phyloP scores from a whole-genome alignment of 106 monocot species.

The Dioscorea zingiberensis region DNA sequence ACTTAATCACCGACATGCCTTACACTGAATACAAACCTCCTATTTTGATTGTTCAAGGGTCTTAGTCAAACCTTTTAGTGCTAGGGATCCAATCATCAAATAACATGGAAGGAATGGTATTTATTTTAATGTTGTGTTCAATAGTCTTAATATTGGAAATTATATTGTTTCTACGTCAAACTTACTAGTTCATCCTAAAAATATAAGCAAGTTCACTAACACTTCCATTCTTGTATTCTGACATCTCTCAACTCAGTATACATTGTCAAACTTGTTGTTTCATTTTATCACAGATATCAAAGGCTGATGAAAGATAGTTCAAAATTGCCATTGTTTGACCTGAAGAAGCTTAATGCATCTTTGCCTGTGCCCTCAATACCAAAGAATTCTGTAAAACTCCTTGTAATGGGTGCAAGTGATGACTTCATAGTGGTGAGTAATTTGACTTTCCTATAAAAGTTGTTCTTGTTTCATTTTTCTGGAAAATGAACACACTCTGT shows the following conservation, averaged over 20 bases:
- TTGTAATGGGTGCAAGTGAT: slow-evolving; percentile 67
- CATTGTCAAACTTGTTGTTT: background rate
- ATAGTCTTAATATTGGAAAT: too few species aligned
- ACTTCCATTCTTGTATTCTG: too few species aligned
- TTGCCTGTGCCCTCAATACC: slow-evolving; percentile 60
- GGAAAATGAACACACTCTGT: too few species aligned
- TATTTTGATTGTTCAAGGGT: too few species aligned
- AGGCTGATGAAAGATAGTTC: slow-evolving; percentile 73
- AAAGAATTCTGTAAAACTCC: slow-evolving; percentile 28
- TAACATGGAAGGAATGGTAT: too few species aligned
- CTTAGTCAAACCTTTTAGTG: too few species aligned
- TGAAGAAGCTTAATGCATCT: slow-evolving; percentile 71
- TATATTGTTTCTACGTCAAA: too few species aligned
- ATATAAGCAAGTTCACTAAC: too few species aligned
- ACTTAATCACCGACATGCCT: background rate
- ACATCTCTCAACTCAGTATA: background rate
- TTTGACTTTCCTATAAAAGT: background rate
- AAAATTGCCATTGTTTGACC: slow-evolving; percentile 61
- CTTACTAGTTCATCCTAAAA: too few species aligned
- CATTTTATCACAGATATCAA: slow-evolving; percentile 49
- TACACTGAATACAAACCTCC: too few species aligned
- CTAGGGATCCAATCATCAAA: too few species aligned
- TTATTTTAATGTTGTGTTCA: too few species aligned
- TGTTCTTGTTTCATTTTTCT: background rate
- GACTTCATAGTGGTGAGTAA: slow-evolving; percentile 88